Conservation (phyloP, 2,329 filamentous ascomycete species). For the Penicillium sp. region DNA sequence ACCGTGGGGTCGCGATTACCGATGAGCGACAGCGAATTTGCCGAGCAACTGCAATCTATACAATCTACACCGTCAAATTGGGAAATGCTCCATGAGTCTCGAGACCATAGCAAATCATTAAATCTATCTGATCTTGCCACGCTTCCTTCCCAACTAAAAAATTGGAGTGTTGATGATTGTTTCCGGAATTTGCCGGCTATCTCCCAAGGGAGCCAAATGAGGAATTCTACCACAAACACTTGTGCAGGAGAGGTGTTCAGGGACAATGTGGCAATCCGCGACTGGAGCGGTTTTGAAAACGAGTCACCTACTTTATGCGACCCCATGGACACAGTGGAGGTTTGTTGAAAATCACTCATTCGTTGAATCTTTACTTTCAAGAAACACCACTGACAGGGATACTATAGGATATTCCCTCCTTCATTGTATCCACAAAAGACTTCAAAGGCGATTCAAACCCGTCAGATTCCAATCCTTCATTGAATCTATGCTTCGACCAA, state of each 20-base stretch:
- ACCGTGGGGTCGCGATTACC: neutral
- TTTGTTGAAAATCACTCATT: neutral
- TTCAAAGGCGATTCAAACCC: neutral
- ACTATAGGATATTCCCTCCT: neutral
- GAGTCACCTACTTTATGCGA: neutral
- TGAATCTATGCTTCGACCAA: neutral
- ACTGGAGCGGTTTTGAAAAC: neutral
- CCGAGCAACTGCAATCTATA: neutral
- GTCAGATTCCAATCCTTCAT: neutral
- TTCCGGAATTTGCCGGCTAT: neutral
- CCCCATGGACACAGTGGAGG: neutral
- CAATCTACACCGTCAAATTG: neutral
- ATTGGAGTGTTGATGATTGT: neutral
- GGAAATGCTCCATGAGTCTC: neutral
- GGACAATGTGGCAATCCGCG: neutral
- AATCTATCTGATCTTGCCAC: neutral
- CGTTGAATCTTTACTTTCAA: neutral
- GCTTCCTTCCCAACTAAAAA: neutral
- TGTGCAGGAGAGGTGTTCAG: neutral
- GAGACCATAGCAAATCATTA: neutral
- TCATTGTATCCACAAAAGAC: neutral
- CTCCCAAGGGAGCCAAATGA: neutral
- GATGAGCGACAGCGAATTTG: neutral
- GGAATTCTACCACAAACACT: neutral
- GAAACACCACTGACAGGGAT: neutral